phyloP scores from a whole-genome alignment of 2,329 filamentous ascomycete species.

The Penicillium sp. region DNA sequence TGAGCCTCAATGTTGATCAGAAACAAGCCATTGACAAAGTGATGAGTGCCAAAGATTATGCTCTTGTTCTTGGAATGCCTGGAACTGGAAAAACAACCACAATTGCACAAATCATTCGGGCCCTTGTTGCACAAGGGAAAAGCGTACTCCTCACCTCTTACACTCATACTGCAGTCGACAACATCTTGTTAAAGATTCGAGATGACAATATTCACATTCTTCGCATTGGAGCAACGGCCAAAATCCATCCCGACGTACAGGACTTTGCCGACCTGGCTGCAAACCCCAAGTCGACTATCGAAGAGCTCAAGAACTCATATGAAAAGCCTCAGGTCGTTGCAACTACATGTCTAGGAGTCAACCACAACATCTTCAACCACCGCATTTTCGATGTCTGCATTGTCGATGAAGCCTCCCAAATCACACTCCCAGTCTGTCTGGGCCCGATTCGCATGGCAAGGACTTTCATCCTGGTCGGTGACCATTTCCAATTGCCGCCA shows the following conservation, averaged over 20 bases:
- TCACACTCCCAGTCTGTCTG: constrained; percentile 90
- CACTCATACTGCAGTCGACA: constrained; percentile 97
- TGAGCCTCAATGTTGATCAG: constrained; percentile 82
- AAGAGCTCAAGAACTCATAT: constrained; percentile 82
- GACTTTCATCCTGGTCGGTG: constrained; percentile 92
- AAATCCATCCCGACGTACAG: constrained; percentile 85
- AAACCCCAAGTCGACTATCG: constrained; percentile 72
- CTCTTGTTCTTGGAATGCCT: constrained; percentile 96
- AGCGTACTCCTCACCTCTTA: constrained; percentile 93
- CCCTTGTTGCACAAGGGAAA: constrained; percentile 84
- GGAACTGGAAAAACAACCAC: constrained; percentile 98
- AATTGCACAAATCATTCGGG: constrained; percentile 94
- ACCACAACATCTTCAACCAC: constrained; percentile 83
- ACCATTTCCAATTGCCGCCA: constrained; percentile 94
- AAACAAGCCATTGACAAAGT: constrained; percentile 86
- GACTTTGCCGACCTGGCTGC: constrained; percentile 80
- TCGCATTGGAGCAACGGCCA: constrained; percentile 80
- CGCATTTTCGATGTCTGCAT: constrained; percentile 97
- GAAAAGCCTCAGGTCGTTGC: constrained; percentile 86
- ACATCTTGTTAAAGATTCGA: constrained; percentile 90
- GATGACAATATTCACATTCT: constrained; percentile 76
- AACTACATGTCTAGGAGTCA: constrained; percentile 91
- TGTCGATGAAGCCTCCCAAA: constrained; percentile 96
- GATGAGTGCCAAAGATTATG: constrained; percentile 93
- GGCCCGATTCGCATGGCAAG: constrained; percentile 91